Percentiles rank a stretch among this genome's conserved stretches.
phyloP scores from a whole-genome alignment of 768 basidiomycete species.

The Boletellus ananas region DNA sequence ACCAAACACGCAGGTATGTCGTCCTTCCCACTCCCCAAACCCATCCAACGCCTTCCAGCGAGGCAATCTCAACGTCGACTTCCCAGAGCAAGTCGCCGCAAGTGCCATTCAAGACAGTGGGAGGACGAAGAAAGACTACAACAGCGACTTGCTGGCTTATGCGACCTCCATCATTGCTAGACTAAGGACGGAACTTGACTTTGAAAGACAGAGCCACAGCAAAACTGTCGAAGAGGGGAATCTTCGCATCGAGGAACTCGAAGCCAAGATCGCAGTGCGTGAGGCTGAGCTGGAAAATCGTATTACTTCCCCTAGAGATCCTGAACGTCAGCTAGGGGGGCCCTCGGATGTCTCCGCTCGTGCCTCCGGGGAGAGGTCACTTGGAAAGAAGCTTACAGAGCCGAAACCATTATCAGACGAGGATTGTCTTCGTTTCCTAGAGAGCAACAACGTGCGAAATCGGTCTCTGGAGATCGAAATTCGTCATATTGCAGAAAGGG shows the following conservation, averaged over 20 bases:
- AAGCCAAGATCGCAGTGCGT: conserved; percentile 53
- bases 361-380: background rate
- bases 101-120: background rate
- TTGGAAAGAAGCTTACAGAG: conserved; percentile 3
- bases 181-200: conserved; percentile 41
- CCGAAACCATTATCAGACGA: conserved; percentile 32
- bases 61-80: conserved; percentile 21
- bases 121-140: background rate
- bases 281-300: conserved; percentile 51
- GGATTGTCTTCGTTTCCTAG: conserved; percentile 39
- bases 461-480: conserved; percentile 44
- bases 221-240: conserved; percentile 39
- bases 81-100: conserved; percentile 16
- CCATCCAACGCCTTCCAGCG: conserved; percentile 12
- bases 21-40: conserved; percentile 1
- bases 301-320: conserved; percentile 13
- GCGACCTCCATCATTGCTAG: conserved; percentile 42
- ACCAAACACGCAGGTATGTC: conserved; percentile 42
- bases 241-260: conserved; percentile 40
- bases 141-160: conserved; percentile 37
- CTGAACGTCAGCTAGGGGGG: background rate
- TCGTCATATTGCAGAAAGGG: conserved; percentile 35
- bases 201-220: conserved; percentile 42
- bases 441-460: conserved; percentile 39
- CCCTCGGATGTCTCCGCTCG: background rate